phyloP scores from a whole-genome alignment of 1,139 yeast species.

The Blastobotrys capitulatus region DNA sequence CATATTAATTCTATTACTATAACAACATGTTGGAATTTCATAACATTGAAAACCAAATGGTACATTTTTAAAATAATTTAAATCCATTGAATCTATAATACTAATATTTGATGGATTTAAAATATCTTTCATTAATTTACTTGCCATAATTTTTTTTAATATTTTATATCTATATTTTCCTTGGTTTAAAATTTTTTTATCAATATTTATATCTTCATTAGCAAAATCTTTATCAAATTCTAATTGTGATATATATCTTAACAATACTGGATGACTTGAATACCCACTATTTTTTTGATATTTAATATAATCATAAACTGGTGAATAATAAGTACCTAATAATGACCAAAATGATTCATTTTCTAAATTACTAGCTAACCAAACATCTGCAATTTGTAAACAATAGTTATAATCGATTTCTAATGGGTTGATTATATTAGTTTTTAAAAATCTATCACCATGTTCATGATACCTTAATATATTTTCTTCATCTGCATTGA shows the following conservation, averaged over 20 bases:
- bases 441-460: neutral
- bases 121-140: neutral
- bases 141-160: neutral
- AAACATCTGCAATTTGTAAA: neutral
- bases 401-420: neutral
- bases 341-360: neutral
- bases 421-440: neutral
- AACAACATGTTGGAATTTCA: neutral
- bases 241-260: neutral
- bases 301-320: neutral
- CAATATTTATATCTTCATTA: neutral
- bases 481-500: neutral
- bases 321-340: neutral
- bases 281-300: neutral
- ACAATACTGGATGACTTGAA: neutral
- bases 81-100: neutral
- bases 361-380: neutral
- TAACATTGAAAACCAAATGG: slow-evolving; percentile 3
- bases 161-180: neutral
- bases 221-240: neutral
- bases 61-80: neutral
- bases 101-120: neutral
- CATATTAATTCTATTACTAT: too few species aligned
- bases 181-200: neutral
- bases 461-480: neutral